phyloP scores from a whole-genome alignment of 1,284 basidiomycete species.

The Ganoderma boninense region DNA sequence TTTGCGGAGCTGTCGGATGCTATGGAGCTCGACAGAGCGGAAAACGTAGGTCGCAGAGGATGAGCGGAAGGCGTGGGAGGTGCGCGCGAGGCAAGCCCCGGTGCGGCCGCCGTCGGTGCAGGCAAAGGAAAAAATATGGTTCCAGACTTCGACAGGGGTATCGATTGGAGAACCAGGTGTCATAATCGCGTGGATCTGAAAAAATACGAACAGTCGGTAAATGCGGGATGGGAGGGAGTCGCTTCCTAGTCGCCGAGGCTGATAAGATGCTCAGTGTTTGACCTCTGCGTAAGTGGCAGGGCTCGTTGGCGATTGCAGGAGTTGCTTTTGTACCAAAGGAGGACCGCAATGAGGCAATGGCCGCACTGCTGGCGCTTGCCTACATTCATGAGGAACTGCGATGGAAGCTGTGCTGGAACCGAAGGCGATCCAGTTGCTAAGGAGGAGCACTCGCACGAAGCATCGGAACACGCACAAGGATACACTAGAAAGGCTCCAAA shows the following conservation, averaged over 20 bases:
- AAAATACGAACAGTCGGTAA: neutral
- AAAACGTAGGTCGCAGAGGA: slow-evolving; percentile 18
- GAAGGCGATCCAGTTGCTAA: neutral
- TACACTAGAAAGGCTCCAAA: neutral
- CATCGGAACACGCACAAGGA: neutral
- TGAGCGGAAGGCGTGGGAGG: slow-evolving; percentile 16
- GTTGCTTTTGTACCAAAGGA: neutral
- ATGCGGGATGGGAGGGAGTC: neutral
- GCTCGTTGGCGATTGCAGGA: no score
- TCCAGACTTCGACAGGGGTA: slow-evolving; percentile 21
- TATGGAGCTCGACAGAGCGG: slow-evolving; percentile 17
- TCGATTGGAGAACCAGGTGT: slow-evolving; percentile 3
- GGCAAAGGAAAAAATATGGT: slow-evolving; percentile 16
- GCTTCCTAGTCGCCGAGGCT: no score
- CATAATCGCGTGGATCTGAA: neutral
- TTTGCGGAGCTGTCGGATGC: slow-evolving; percentile 4
- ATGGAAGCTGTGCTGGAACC: neutral
- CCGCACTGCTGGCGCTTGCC: neutral
- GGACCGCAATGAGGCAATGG: neutral
- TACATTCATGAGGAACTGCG: neutral
- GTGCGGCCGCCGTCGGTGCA: slow-evolving; percentile 23
- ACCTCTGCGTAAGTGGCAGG: neutral
- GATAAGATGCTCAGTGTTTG: neutral
- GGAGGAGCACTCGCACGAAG: neutral
- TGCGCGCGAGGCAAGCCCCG: slow-evolving; percentile 11